Conservation (phyloP, 2,329 filamentous ascomycete species). For the Penicillium psychrosexuale region DNA sequence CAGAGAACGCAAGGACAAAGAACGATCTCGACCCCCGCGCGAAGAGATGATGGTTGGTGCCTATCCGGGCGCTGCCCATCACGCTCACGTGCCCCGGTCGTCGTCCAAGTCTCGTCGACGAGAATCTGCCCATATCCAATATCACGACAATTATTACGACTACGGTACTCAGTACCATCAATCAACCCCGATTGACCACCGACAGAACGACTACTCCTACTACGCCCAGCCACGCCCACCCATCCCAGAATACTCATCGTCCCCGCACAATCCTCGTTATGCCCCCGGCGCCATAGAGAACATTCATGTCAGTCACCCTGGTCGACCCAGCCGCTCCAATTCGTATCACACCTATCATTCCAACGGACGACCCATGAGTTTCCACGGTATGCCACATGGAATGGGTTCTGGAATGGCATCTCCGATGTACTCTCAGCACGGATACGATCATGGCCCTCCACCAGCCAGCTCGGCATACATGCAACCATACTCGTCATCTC, state of each 20-base stretch:
- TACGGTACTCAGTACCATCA: conserved; percentile 38
- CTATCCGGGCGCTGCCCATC: conserved; percentile 31
- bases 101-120: conserved; percentile 35
- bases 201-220: conserved; percentile 31
- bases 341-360: conserved; percentile 40
- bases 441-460: conserved; percentile 38
- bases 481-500: conserved; percentile 32
- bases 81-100: conserved; percentile 29
- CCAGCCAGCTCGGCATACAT: conserved; percentile 38
- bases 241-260: conserved; percentile 32
- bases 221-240: conserved; percentile 28
- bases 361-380: conserved; percentile 38
- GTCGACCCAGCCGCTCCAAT: conserved; percentile 31
- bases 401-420: conserved; percentile 26
- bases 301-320: conserved; percentile 29
- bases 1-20: conserved; percentile 33
- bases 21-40: conserved; percentile 27
- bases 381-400: conserved; percentile 36
- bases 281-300: conserved; percentile 30
- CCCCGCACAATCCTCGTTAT: conserved; percentile 31
- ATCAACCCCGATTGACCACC: conserved; percentile 30
- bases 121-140: conserved; percentile 32
- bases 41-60: conserved; percentile 38
- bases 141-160: conserved; percentile 35
- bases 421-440: conserved; percentile 25